Conservation (phyloP, 1,284 basidiomycete genomes). For the Pseudozyma sp. region DNA sequence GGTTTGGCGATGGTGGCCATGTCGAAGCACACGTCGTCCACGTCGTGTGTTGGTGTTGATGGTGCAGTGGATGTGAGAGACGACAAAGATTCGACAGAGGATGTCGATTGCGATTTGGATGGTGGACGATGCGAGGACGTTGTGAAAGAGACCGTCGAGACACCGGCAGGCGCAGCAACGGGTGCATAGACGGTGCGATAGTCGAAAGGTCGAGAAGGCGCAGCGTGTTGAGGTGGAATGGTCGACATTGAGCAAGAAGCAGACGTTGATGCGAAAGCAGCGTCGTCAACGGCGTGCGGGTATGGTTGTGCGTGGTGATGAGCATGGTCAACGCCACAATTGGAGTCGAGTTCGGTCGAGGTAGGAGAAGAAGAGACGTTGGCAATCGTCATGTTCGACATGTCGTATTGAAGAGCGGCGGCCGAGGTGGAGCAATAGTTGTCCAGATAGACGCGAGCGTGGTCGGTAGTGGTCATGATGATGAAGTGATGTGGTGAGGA, state of each 20-base stretch:
- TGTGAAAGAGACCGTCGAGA: conserved; percentile 18
- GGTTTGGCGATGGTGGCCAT: conserved; percentile 35
- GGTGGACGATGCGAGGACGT: conserved; percentile 28
- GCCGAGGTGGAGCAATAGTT: conserved; percentile 18
- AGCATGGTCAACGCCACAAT: neutral
- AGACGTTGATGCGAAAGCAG: conserved; percentile 10
- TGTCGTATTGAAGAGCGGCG: conserved; percentile 18
- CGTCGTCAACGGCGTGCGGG: neutral
- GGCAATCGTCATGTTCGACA: conserved; percentile 40
- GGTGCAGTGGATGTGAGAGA: conserved; percentile 22
- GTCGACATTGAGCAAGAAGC: neutral
- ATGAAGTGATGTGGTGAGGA: neutral
- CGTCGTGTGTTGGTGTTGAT: conserved; percentile 29
- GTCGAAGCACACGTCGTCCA: conserved; percentile 29
- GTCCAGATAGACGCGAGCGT: conserved; percentile 24
- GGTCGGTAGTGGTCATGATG: conserved; percentile 23
- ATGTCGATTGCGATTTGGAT: conserved; percentile 34
- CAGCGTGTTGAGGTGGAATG: neutral
- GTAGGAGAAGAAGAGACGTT: conserved; percentile 16
- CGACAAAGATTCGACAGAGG: conserved; percentile 31
- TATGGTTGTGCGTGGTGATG: conserved; percentile 2
- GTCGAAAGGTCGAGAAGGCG: conserved; percentile 12
- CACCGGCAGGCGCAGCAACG: conserved; percentile 11
- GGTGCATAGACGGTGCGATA: conserved; percentile 16
- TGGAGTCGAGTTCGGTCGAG: neutral